Conservation (phyloP, 1,139 yeast genomes). For the Geotrichum candidum region DNA sequence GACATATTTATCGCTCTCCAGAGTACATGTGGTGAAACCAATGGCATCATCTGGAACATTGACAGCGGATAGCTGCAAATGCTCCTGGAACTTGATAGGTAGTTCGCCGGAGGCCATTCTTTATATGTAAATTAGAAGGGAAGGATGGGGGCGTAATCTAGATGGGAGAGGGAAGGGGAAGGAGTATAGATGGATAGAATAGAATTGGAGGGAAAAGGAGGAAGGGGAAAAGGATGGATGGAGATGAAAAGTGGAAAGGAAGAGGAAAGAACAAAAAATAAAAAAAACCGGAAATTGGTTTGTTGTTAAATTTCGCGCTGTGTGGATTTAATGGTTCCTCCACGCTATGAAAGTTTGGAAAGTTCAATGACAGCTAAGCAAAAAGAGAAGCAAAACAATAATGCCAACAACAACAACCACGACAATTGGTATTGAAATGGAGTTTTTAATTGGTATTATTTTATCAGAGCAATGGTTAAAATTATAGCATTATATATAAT, state of each 20-base stretch:
- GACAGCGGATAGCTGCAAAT: constrained; percentile 75
- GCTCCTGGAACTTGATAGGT: constrained; percentile 96
- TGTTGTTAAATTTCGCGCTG: neutral
- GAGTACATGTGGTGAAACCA: constrained; percentile 89
- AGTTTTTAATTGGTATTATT: neutral
- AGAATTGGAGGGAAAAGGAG: neutral
- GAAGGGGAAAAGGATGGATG: neutral
- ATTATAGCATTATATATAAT: too few relatives aligned
- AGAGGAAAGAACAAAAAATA: neutral
- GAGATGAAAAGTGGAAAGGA: neutral
- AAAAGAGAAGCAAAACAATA: neutral
- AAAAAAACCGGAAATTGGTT: constrained; percentile 1
- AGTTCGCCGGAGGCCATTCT: constrained; percentile 44
- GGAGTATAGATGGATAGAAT: neutral
- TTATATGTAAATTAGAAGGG: neutral
- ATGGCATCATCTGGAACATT: constrained; percentile 81
- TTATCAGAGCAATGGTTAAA: too few relatives aligned
- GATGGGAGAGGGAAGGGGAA: neutral
- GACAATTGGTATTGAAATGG: neutral
- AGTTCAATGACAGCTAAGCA: constrained; percentile 8
- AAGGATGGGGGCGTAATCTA: neutral
- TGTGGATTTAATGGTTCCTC: neutral
- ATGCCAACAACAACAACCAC: neutral
- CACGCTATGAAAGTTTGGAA: neutral
- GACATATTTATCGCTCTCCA: constrained; percentile 86